Evolutionary conservation across 352 stramenopile genomes (phyloP), one percentile per base, ranked within the genome.

Genomic region (Phytopythium sindhum): DNA sequence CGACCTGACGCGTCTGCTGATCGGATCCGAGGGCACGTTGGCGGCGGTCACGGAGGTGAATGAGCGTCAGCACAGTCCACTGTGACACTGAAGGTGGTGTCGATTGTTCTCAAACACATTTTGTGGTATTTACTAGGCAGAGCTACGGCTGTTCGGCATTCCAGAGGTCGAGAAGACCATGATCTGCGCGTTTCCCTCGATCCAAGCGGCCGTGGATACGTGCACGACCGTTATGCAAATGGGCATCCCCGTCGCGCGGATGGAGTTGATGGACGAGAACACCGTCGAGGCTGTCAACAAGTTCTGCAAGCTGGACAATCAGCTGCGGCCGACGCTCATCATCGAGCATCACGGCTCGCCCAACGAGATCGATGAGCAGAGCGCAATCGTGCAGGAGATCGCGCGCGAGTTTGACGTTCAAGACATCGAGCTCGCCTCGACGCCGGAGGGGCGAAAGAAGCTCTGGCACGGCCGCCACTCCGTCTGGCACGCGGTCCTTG

Each of bases 1-100:
- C 74, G 96, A 99, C 71, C 81, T 99, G 44, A 95, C 93, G 2
- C 80, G 84, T 14, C 75, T 99, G 23, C 70, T 99, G 28, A 95
- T 97, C 60, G 96, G 96, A 9, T 97, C 88, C 8, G 97, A 99
- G 72, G 96, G 96, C 31, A 98, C 95, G 21, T 77, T 98, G 10
- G 96, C 86, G 10, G 81, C 98, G n/a, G 85, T 99, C 24, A 99
- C 96, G 0, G 89, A 98, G 72, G 76, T 88, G 24, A 37, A 2
- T 44, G 15, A 47, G 19, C 17, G 4, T 29, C 23, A 37, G 12
- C 4, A 14, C 9, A 14, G 23, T 11, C 48, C 1, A 24, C 4
- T 41, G 28, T 57, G 10, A 26, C 8, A 7, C 2, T 5, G 10
- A 17, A 17, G 15, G 0, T 26, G 14, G 24, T 41, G 44, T 5